Conservation (phyloP, 345 rosid genomes). For the Isatis tinctoria region DNA sequence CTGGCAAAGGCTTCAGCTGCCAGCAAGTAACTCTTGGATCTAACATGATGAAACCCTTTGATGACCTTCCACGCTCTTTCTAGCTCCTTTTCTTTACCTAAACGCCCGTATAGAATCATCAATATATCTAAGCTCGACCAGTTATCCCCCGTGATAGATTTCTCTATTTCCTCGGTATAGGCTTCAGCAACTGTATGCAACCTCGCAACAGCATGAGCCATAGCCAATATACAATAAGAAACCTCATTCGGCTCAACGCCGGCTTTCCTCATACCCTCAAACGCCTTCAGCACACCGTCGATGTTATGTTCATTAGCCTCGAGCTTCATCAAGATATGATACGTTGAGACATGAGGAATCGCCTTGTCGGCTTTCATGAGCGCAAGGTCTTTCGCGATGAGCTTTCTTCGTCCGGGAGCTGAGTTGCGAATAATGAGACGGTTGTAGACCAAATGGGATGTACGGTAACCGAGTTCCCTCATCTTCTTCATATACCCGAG, state of each 20-base stretch:
- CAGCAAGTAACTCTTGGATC: slow-evolving; percentile 57
- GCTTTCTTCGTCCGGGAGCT: slow-evolving; percentile 56
- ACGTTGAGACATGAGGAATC: slow-evolving; percentile 74
- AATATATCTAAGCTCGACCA: slow-evolving; percentile 90
- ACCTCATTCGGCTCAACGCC: slow-evolving; percentile 75
- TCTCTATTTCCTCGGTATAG: slow-evolving; percentile 75
- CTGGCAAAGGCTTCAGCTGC: slow-evolving; percentile 79
- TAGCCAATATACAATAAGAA: slow-evolving; percentile 77
- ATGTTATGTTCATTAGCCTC: slow-evolving; percentile 79
- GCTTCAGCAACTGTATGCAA: slow-evolving; percentile 69
- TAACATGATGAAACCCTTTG: slow-evolving; percentile 54
- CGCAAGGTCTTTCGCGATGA: slow-evolving; percentile 63
- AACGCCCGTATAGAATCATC: slow-evolving; percentile 64
- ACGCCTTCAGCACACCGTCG: slow-evolving; percentile 62
- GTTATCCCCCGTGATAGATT: slow-evolving; percentile 56
- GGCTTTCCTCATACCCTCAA: slow-evolving; percentile 53
- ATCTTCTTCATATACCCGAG: slow-evolving; percentile 90
- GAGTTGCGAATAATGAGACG: slow-evolving; percentile 81
- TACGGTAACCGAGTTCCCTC: slow-evolving; percentile 70
- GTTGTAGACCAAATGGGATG: slow-evolving; percentile 73
- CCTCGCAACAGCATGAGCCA: slow-evolving; percentile 85
- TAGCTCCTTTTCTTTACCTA: slow-evolving; percentile 60
- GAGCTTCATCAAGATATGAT: slow-evolving; percentile 84
- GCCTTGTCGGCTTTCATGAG: slow-evolving; percentile 92
- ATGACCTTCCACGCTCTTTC: slow-evolving; percentile 59